These are phyloP conservation scores for Inga laurina DNA, from an alignment of 306 rosid species.

Conservation along the genomic window DNA sequence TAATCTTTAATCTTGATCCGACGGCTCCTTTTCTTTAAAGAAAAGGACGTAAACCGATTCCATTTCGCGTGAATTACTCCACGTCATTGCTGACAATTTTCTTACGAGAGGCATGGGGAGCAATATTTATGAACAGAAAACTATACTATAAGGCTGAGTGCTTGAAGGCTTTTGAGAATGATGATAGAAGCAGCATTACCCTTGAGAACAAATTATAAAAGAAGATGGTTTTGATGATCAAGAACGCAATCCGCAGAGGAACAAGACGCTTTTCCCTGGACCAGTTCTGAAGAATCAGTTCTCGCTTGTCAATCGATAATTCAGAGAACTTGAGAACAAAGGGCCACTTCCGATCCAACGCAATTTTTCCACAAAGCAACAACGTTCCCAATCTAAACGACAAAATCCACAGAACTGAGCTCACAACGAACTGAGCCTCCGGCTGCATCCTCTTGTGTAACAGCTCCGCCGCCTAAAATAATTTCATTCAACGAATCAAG, in stretches of 20 bases:
- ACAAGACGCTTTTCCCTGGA: conserved; percentile 47
- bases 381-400: conserved; percentile 74
- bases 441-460: conserved; percentile 48
- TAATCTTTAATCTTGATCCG: no score
- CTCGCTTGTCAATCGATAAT: conserved; percentile 74
- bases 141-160: background rate
- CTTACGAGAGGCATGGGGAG: background rate
- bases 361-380: conserved; percentile 61
- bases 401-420: conserved; percentile 47
- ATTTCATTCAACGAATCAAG: background rate
- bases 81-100: background rate
- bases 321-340: conserved; percentile 73
- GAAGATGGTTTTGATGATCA: conserved; percentile 63
- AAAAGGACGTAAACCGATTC: no score
- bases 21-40: no score
- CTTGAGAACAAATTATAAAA: conserved; percentile 71
- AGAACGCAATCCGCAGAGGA: conserved; percentile 55
- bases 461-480: conserved; percentile 68
- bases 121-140: background rate
- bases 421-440: conserved; percentile 47
- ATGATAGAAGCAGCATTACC: conserved; percentile 44
- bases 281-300: conserved; percentile 64
- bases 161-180: background rate
- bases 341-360: conserved; percentile 77
- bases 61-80: background rate